A percentile compares a stretch with the other conserved stretches of the same genome.
Evolutionary conservation across 163 green algal species (phyloP).

Genomic region (Volvox carteri): DNA sequence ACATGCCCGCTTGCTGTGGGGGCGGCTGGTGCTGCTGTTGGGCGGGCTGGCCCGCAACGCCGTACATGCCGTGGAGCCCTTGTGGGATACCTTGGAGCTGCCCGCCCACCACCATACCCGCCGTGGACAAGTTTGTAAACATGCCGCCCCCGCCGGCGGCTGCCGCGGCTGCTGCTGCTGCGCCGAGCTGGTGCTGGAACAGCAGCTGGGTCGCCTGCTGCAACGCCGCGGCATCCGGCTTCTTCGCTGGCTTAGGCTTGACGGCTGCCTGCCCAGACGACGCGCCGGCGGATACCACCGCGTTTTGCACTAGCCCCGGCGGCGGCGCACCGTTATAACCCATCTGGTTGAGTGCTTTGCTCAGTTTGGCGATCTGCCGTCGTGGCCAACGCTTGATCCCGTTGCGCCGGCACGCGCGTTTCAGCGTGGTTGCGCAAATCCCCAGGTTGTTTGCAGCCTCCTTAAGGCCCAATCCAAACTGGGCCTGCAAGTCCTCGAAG

Average conservation of each 20-base stretch:
- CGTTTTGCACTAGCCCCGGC: conserved; percentile 51
- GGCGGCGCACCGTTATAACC: conserved; percentile 64
- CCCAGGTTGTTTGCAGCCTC: conserved; percentile 91
- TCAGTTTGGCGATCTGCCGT: conserved; percentile 86
- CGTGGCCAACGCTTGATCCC: conserved; percentile 91
- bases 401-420: conserved; percentile 91
- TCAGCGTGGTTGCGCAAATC: conserved; percentile 95
- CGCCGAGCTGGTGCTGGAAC: conserved; percentile 36
- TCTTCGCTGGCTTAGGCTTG: conserved; percentile 46
- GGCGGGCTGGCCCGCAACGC: not conserved
- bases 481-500: conserved; percentile 80
- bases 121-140: conserved; percentile 24
- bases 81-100: conserved; percentile 15
- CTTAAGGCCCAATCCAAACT: conserved; percentile 93
- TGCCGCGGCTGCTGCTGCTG: not conserved
- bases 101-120: conserved; percentile 16
- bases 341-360: conserved; percentile 77
- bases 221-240: conserved; percentile 18
- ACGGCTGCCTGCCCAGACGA: not conserved
- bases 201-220: conserved; percentile 50
- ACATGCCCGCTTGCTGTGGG: not conserved
- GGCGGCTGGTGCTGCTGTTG: conserved; percentile 30
- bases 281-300: not conserved
- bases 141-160: not conserved
- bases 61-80: conserved; percentile 19